phyloP scores from a whole-genome alignment of 1,139 yeast genomes.

The Candida tetrigidarum region DNA sequence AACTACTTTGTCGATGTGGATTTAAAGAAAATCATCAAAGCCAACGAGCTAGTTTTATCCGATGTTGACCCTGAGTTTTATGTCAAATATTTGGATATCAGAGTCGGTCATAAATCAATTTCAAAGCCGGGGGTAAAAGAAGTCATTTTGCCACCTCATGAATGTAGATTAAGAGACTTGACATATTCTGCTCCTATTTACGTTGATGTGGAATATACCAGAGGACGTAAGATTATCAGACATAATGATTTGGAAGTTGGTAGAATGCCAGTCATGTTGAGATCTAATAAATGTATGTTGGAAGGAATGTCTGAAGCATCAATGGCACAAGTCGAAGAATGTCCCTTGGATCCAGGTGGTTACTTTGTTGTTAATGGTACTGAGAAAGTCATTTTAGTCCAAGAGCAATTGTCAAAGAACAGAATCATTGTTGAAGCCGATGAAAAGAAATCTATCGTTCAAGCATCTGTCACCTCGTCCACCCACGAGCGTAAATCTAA shows the following conservation, averaged over 20 bases:
- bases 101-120: slow-evolving; percentile 77
- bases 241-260: slow-evolving; percentile 94
- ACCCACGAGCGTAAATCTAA: slow-evolving; percentile 98
- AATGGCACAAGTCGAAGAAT: slow-evolving; percentile 91
- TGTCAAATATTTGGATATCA: slow-evolving; percentile 85
- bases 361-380: slow-evolving; percentile 98
- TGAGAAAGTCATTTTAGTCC: slow-evolving; percentile 94
- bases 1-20: slow-evolving; percentile 95
- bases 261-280: slow-evolving; percentile 96
- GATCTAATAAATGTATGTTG: slow-evolving; percentile 89
- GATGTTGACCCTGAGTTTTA: slow-evolving; percentile 98
- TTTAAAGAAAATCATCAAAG: slow-evolving; percentile 86
- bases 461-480: slow-evolving; percentile 96
- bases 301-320: slow-evolving; percentile 75
- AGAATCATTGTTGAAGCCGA: slow-evolving; percentile 98
- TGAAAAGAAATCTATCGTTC: slow-evolving; percentile 91
- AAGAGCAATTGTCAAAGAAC: slow-evolving; percentile 94
- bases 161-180: slow-evolving; percentile 92
- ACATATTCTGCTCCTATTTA: slow-evolving; percentile 96
- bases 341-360: slow-evolving; percentile 99
- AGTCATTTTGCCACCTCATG: slow-evolving; percentile 86
- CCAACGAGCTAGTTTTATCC: slow-evolving; percentile 85
- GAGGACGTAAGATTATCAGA: slow-evolving; percentile 90
- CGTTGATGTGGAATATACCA: slow-evolving; percentile 95
- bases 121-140: slow-evolving; percentile 58